These are phyloP conservation scores for Kurtzmaniella fragi DNA, from an alignment of 805 yeast genomes.

Conservation along the genomic window DNA sequence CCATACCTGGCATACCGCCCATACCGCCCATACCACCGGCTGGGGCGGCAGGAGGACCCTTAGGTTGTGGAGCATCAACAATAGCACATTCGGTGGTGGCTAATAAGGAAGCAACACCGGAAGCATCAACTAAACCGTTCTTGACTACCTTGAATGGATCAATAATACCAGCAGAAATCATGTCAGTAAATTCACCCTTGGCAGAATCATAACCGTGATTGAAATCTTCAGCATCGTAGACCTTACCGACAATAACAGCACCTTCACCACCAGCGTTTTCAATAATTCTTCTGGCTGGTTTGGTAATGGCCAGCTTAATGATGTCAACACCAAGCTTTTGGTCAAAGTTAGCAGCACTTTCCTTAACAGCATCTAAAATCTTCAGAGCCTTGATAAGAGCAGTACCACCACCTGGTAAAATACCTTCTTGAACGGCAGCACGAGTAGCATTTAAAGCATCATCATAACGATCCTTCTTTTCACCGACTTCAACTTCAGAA, in stretches of 20 bases:
- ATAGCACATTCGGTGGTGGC: constrained; percentile 99
- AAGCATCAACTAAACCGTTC: constrained; percentile 91
- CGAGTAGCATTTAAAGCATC: constrained; percentile 98
- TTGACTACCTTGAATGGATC: constrained; percentile 98
- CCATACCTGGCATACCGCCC: constrained; percentile 36
- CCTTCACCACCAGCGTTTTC: constrained; percentile 98
- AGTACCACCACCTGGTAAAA: constrained; percentile 99
- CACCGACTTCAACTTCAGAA: constrained; percentile 97
- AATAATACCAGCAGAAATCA: constrained; percentile 95
- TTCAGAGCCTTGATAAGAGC: constrained; percentile 91
- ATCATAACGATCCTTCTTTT: constrained; percentile 98
- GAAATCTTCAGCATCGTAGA: constrained; percentile 65
- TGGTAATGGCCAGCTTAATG: constrained; percentile 86
- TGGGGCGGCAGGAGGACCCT: constrained; percentile 49
- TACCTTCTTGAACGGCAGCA: constrained; percentile 98
- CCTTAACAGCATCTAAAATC: constrained; percentile 62
- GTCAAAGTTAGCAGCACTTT: constrained; percentile 76
- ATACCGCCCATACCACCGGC: constrained; percentile 38
- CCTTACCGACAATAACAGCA: constrained; percentile 90
- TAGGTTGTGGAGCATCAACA: constrained; percentile 89
- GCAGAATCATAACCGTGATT: constrained; percentile 88
- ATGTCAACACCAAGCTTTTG: constrained; percentile 94
- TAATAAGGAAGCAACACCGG: constrained; percentile 94
- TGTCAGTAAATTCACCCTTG: constrained; percentile 89
- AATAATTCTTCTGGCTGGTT: constrained; percentile 93